These are phyloP conservation scores for Diaporthe sp. DNA, from an alignment of 2,329 filamentous ascomycete genomes.

Conservation along the genomic window DNA sequence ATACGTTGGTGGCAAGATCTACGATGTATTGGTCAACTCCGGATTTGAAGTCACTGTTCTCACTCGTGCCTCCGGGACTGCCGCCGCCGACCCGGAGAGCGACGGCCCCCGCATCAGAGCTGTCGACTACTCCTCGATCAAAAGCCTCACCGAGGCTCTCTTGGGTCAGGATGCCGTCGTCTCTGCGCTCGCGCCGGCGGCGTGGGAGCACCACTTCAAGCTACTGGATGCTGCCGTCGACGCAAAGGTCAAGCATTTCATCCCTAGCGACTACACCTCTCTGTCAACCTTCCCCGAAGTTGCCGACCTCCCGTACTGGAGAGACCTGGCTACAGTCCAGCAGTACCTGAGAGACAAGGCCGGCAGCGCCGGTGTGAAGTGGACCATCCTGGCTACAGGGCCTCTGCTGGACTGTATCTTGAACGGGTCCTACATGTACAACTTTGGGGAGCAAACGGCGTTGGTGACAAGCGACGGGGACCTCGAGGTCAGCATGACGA, in stretches of 20 bases:
- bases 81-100: background rate
- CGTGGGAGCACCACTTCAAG: slow-evolving; percentile 5
- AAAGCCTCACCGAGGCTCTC: slow-evolving; percentile 6
- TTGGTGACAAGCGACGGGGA: slow-evolving; percentile 6
- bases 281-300: slow-evolving; percentile 18
- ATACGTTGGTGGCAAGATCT: slow-evolving; percentile 14
- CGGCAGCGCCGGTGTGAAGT: slow-evolving; percentile 6
- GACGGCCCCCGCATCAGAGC: background rate
- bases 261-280: slow-evolving; percentile 22
- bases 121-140: slow-evolving; percentile 11
- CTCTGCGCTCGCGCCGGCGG: slow-evolving; percentile 14
- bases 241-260: slow-evolving; percentile 17
- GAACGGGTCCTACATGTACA: slow-evolving; percentile 11
- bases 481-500: slow-evolving; percentile 9
- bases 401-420: background rate
- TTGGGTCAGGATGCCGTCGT: slow-evolving; percentile 9
- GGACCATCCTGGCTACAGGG: background rate
- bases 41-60: slow-evolving; percentile 20
- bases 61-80: background rate
- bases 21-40: slow-evolving; percentile 16
- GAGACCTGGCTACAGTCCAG: slow-evolving; percentile 1
- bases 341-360: slow-evolving; percentile 19
- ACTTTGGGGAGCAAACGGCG: background rate
- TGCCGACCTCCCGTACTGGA: slow-evolving; percentile 5
- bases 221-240: slow-evolving; percentile 5